Conservation (phyloP, 768 basidiomycete genomes). For the Boletus vermiculosoides region DNA sequence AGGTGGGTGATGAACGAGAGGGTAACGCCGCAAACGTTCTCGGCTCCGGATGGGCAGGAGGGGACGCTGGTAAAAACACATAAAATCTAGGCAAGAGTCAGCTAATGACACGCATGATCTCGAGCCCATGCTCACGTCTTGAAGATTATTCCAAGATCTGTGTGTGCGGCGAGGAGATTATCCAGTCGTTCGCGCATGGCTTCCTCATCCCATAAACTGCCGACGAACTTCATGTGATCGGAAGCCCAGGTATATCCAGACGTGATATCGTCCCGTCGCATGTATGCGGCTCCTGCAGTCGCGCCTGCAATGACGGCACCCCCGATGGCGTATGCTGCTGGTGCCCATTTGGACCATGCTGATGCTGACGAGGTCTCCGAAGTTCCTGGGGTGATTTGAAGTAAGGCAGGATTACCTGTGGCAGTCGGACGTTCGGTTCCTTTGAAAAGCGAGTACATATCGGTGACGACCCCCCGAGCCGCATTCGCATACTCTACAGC, state of each 20-base stretch:
- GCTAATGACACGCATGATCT: background rate
- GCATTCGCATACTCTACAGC: constrained; percentile 66
- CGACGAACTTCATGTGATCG: constrained; percentile 89
- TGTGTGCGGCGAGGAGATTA: constrained; percentile 57
- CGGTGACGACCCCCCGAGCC: constrained; percentile 63
- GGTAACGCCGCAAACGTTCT: constrained; percentile 85
- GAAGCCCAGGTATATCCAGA: constrained; percentile 71
- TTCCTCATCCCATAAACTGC: constrained; percentile 79
- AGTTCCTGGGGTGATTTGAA: constrained; percentile 34
- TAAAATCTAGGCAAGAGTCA: constrained; percentile 60
- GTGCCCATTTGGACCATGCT: constrained; percentile 64
- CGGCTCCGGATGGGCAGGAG: constrained; percentile 50
- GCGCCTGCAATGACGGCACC: constrained; percentile 77
- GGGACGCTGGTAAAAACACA: constrained; percentile 67
- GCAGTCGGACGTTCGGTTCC: constrained; percentile 40
- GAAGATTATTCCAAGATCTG: constrained; percentile 65
- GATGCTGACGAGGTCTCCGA: constrained; percentile 23
- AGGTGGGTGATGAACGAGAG: constrained; percentile 42
- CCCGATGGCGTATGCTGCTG: constrained; percentile 68
- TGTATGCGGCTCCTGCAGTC: constrained; percentile 82
- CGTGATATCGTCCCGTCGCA: constrained; percentile 72
- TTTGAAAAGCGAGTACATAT: constrained; percentile 55
- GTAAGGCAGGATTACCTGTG: constrained; percentile 28
- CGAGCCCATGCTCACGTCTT: constrained; percentile 53
- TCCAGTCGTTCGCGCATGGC: constrained; percentile 61